Percentiles rank a stretch among this genome's conserved stretches.
phyloP scores from a whole-genome alignment of 2,329 filamentous ascomycete species.

The Lachnellula willkommii region DNA sequence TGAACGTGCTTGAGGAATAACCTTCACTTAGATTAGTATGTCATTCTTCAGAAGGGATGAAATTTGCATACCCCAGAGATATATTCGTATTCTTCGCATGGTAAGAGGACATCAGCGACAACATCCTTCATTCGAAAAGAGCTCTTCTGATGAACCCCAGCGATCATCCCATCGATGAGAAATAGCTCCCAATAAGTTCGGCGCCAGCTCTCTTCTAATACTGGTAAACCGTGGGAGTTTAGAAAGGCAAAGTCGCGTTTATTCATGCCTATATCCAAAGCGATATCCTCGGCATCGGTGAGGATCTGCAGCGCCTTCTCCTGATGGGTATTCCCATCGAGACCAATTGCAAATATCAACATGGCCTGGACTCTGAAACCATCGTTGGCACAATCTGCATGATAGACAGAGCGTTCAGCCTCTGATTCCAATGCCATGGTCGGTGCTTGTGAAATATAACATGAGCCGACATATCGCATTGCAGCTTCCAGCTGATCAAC shows the following conservation, averaged over 20 bases:
- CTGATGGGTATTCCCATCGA: constrained; percentile 71
- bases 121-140: constrained; percentile 64
- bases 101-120: constrained; percentile 62
- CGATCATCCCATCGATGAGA: constrained; percentile 69
- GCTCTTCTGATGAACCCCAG: constrained; percentile 68
- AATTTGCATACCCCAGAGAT: constrained; percentile 11
- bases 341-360: constrained; percentile 66
- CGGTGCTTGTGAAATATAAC: constrained; percentile 11
- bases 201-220: constrained; percentile 75
- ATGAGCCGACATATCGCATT: constrained; percentile 17
- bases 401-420: constrained; percentile 13
- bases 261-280: constrained; percentile 71
- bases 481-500: constrained; percentile 14
- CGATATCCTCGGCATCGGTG: constrained; percentile 60
- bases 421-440: constrained; percentile 9
- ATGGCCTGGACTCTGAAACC: constrained; percentile 68
- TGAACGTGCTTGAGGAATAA: constrained; percentile 52
- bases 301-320: constrained; percentile 63
- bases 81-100: constrained; percentile 61
- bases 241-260: constrained; percentile 58
- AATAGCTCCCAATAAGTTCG: constrained; percentile 81
- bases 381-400: constrained; percentile 12
- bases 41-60: background rate
- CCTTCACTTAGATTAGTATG: constrained; percentile 40
- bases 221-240: constrained; percentile 57